Percentiles rank a stretch among this genome's conserved stretches.
Conservation (phyloP, 169 alveolate genomes). For the Eimeria falciformis region DNA sequence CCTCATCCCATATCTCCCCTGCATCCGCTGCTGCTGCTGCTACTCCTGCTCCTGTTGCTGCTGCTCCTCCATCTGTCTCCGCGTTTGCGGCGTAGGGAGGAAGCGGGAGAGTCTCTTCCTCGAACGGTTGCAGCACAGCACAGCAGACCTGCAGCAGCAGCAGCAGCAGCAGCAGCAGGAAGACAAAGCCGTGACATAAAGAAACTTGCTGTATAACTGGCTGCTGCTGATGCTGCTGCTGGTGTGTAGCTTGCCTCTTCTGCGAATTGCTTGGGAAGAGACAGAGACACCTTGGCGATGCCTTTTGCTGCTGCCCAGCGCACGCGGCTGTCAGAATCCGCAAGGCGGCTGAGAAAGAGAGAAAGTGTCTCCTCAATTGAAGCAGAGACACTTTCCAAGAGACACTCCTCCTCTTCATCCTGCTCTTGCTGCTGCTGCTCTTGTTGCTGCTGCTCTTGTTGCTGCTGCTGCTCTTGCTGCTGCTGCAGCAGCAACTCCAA, state of each 20-base stretch:
- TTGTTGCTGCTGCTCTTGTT: neutral
- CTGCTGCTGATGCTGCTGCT: constrained; percentile 32
- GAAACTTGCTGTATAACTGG: neutral
- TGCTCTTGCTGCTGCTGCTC: neutral
- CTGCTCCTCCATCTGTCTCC: neutral
- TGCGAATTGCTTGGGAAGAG: constrained; percentile 23
- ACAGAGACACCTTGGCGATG: constrained; percentile 68
- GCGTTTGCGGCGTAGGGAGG: neutral
- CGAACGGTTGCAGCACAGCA: constrained; percentile 7
- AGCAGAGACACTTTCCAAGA: neutral
- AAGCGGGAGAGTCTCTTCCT: neutral
- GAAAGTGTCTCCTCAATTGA: constrained; percentile 22
- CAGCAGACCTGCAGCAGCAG: constrained; percentile 34
- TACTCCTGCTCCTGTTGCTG: neutral
- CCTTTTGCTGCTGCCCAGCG: constrained; percentile 82
- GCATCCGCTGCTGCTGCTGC: neutral
- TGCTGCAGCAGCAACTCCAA: constrained; percentile 38
- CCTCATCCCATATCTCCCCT: neutral
- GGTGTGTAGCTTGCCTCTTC: constrained; percentile 31
- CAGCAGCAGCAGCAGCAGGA: neutral
- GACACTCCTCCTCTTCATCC: constrained; percentile 14
- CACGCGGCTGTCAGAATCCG: constrained; percentile 73
- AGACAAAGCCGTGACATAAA: too few relatives aligned
- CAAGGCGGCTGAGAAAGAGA: constrained; percentile 22
- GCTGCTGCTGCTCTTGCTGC: neutral